Evolutionary conservation across 2,329 filamentous ascomycete genomes (phyloP).

Genomic region (Tolypocladium amazonense): DNA sequence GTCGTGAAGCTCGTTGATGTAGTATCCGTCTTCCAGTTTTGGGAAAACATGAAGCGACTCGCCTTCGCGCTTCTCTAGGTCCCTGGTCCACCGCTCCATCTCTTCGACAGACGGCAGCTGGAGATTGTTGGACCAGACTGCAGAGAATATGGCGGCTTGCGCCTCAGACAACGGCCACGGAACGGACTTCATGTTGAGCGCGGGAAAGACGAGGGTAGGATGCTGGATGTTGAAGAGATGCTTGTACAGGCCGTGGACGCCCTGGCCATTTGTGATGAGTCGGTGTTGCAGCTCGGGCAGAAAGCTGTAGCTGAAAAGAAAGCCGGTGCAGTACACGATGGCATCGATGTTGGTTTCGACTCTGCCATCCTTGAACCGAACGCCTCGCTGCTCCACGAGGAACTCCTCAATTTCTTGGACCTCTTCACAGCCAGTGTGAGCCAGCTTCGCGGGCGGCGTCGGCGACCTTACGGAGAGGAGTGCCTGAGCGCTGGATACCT

Average conservation of each 20-base stretch:
- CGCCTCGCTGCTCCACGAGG: constrained; percentile 40
- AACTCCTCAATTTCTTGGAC: constrained; percentile 49
- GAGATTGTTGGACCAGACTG: constrained; percentile 65
- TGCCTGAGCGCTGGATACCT: constrained; percentile 47
- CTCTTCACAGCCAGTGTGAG: constrained; percentile 36
- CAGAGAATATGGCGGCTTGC: constrained; percentile 66
- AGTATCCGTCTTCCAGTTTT: constrained; percentile 44
- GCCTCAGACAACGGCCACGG: constrained; percentile 74
- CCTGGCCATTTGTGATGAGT: constrained; percentile 56
- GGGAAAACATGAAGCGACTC: constrained; percentile 19
- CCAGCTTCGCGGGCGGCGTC: constrained; percentile 33
- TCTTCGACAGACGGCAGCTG: constrained; percentile 48
- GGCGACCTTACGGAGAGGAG: constrained; percentile 52
- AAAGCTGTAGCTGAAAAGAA: constrained; percentile 78
- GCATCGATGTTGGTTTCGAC: constrained; percentile 60
- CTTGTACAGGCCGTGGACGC: constrained; percentile 63
- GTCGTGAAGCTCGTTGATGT: constrained; percentile 58
- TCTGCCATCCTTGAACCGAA: constrained; percentile 56
- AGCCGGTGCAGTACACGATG: constrained; percentile 82
- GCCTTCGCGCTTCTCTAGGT: constrained; percentile 40
- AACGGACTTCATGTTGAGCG: constrained; percentile 72
- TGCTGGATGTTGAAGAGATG: constrained; percentile 68
- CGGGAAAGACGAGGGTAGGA: constrained; percentile 69
- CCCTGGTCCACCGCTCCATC: constrained; percentile 61
- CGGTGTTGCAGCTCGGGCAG: constrained; percentile 33